Evolutionary conservation across 345 rosid species (phyloP).

Genomic region (Eucalyptus urophylla): DNA sequence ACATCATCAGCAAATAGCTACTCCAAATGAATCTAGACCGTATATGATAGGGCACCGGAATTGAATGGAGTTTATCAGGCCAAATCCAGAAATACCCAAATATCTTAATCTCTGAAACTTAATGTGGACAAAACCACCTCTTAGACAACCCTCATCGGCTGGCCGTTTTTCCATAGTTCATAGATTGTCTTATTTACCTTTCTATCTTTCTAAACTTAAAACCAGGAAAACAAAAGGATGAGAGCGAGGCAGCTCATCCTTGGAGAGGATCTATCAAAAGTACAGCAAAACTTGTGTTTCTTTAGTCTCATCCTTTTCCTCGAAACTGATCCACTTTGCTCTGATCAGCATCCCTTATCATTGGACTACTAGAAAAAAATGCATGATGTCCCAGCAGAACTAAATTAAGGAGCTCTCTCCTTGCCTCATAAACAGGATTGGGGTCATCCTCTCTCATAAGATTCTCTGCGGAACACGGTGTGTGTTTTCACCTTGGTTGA

Average conservation of each 20-base stretch:
- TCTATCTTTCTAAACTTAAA: neutral
- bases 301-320: neutral
- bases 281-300: neutral
- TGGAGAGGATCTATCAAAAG: neutral
- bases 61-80: neutral
- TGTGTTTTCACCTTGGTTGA: slow-evolving; percentile 82
- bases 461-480: slow-evolving; percentile 83
- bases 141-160: neutral
- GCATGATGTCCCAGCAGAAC: slow-evolving; percentile 59
- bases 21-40: neutral
- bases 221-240: neutral
- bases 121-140: neutral
- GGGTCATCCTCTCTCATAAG: slow-evolving; percentile 67
- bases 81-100: neutral
- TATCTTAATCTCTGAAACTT: neutral
- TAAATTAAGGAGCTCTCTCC: slow-evolving; percentile 83
- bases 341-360: neutral
- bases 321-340: neutral
- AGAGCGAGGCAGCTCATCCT: neutral
- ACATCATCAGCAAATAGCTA: neutral
- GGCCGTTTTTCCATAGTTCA: neutral
- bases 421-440: slow-evolving; percentile 52
- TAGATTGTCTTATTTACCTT: neutral
- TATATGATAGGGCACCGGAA: neutral
- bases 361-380: slow-evolving; percentile 9